Base-by-base conservation (phyloP, 257 asterid genomes). In the Leptodermis oblonga region DNA sequence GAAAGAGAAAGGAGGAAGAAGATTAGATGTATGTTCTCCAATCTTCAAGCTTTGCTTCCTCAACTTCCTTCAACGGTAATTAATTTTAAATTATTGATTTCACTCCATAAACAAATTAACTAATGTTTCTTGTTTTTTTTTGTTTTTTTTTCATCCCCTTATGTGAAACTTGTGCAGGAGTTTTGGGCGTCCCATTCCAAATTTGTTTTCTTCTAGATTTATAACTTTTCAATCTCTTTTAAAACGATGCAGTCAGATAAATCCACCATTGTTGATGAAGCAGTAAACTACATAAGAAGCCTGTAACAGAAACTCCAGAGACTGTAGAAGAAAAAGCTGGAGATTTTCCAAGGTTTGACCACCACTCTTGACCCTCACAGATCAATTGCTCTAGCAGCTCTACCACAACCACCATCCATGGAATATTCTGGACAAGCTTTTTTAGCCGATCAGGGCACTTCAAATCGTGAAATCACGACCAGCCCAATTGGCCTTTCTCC, bases 1-100 rank as follows among this genome's bases (percentile, higher is more conserved):
- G 95, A 90, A 77, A 90, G 97, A 66, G 94, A 90, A 70, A 84
- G 96, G 70, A 88, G 97, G 73, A 92, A 90, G 79, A 92, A 84
- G 88, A 92, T 92, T 96, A 78, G 92, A 58, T 80, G 78, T 78
- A 83, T 84, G 92, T 92, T 90, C 65, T 62, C 83, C 9, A 86
- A 61, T 79, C 97, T 92, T 68, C 97, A 87, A 71, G 83, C 85
- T 76, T 77, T 92, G 84, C 90, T 92, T 59, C 96, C 97, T 68
- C 95, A 90, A 3, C 87, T 88, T 73, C 87, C 97, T 36, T 78
- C 85, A 0, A 92, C 86, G 97, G 98, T 92, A 78, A 10, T 53
- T 12, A 26, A 22, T n/a, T n/a, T n/a, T n/a, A n/a, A n/a, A n/a
- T 26, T 45, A n/a, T 52, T 55, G 28, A 25, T 39, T n/a, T n/a